Conservation (phyloP, 1,139 yeast genomes). For the Casaregolazyma lundiana region DNA sequence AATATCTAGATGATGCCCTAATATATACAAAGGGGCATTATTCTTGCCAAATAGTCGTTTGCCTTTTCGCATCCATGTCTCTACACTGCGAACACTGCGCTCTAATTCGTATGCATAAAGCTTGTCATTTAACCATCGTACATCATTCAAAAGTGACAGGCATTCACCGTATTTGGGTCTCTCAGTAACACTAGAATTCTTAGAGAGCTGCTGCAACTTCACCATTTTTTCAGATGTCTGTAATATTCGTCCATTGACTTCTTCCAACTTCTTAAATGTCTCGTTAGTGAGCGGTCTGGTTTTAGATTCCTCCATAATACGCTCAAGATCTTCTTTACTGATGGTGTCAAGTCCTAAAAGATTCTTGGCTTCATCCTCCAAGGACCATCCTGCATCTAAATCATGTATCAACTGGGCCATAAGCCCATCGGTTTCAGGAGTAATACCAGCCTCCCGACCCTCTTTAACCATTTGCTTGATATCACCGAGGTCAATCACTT, state of each 20-base stretch:
- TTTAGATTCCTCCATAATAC: constrained; percentile 14
- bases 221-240: constrained; percentile 13
- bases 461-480: constrained; percentile 38
- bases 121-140: constrained; percentile 19
- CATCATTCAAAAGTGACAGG: constrained; percentile 26
- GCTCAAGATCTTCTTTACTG: constrained; percentile 16
- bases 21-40: constrained; percentile 33
- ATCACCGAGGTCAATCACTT: constrained; percentile 32
- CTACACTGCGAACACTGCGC: constrained; percentile 20
- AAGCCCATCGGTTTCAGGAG: constrained; percentile 19
- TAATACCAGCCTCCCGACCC: constrained; percentile 39
- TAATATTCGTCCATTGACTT: constrained; percentile 11
- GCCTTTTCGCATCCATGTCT: constrained; percentile 45
- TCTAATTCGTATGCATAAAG: constrained; percentile 21
- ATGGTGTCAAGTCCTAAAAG: constrained; percentile 13
- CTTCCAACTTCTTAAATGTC: constrained; percentile 10
- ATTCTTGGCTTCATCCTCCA: constrained; percentile 19
- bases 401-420: constrained; percentile 20
- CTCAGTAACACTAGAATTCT: constrained; percentile 25
- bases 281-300: constrained; percentile 15
- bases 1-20: constrained; percentile 31
- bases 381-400: constrained; percentile 21
- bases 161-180: constrained; percentile 32
- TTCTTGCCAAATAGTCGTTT: constrained; percentile 38
- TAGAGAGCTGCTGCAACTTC: constrained; percentile 22